Base-by-base conservation (phyloP, 495 filamentous ascomycete species). In the Aspergillus ellipticus region DNA sequence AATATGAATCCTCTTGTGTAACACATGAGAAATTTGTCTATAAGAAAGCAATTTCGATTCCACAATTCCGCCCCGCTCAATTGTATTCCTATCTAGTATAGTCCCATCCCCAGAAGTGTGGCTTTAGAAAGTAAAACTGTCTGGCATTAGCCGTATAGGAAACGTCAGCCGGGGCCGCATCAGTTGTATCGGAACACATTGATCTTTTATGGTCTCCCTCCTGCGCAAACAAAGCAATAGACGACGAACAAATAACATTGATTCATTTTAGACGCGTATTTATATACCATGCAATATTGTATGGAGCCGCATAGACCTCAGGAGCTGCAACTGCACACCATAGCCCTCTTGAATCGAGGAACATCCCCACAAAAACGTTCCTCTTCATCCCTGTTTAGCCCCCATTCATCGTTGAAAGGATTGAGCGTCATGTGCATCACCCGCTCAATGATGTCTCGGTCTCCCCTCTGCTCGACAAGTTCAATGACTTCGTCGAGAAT, bases 401-500 rank as follows among this genome's bases (percentile, higher is more conserved):
- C 72, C 91, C 92, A 98, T 41, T 73, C 67, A 42, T 97, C 91
- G 45, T 90, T 80, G 66, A 96, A 97, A 0, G 94, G 94, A 58
- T 86, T 78, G 51, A 90, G 70, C 5, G 85, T 81, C 85, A 96
- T 85, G 19, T 87, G 77, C 86, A 96, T 87, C 20, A 91, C 77
- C 43, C 85, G 74, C 6, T 74, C 74, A 48, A 98, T 69, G 16
- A 98, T 83, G 1, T 89, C 85, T 49, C 89, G 78, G 59, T 97
- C 92, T 16, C 88, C 86, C 22, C 85, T 81, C 63, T 88, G 86
- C 70, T 97, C 92, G 3, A 97, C 92, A 13, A 88, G 79, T 33
- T 85, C 80, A 58, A 98, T 97, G 6, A 97, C 60, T 71, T 97
- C 94, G 69, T 97, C 93, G 7, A 98, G 76, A 49, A 98, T 83